phyloP scores from a whole-genome alignment of 2,329 filamentous ascomycete genomes.

The Penicillium sp. region DNA sequence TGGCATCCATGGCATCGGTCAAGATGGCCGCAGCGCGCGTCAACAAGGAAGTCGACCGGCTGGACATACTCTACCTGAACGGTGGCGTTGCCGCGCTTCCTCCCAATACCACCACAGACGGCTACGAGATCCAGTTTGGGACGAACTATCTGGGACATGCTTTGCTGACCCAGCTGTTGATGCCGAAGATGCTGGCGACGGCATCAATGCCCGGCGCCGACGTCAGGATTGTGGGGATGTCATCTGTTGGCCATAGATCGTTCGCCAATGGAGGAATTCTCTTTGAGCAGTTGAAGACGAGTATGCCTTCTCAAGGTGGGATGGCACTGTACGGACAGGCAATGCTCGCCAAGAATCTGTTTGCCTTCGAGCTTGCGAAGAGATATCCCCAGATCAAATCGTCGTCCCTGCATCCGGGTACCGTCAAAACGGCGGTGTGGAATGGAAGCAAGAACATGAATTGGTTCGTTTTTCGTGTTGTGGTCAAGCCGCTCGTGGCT shows the following conservation, averaged over 20 bases:
- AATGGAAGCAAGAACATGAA: too few species aligned
- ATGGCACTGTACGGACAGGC: background rate
- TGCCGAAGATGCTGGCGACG: conserved; percentile 18
- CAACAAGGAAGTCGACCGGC: conserved; percentile 14
- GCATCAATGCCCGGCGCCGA: background rate
- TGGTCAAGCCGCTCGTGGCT: background rate
- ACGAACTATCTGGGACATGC: conserved; percentile 38
- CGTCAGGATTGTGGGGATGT: background rate
- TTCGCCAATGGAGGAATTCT: background rate
- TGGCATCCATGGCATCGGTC: conserved; percentile 29
- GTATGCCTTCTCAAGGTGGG: background rate
- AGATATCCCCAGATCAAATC: background rate
- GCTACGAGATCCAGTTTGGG: conserved; percentile 35
- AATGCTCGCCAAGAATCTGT: background rate
- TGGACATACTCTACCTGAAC: conserved; percentile 36
- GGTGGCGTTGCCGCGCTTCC: conserved; percentile 34
- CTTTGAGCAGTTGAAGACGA: background rate
- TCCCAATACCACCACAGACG: conserved; percentile 26
- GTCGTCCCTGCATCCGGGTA: background rate
- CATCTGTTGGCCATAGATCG: background rate
- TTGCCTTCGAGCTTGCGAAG: background rate
- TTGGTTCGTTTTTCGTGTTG: background rate
- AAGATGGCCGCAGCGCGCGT: conserved; percentile 26
- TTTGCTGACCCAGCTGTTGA: conserved; percentile 33
- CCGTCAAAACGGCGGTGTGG: background rate